phyloP scores from a whole-genome alignment of 148 eudicot genomes.

The Polygonum maritimum region DNA sequence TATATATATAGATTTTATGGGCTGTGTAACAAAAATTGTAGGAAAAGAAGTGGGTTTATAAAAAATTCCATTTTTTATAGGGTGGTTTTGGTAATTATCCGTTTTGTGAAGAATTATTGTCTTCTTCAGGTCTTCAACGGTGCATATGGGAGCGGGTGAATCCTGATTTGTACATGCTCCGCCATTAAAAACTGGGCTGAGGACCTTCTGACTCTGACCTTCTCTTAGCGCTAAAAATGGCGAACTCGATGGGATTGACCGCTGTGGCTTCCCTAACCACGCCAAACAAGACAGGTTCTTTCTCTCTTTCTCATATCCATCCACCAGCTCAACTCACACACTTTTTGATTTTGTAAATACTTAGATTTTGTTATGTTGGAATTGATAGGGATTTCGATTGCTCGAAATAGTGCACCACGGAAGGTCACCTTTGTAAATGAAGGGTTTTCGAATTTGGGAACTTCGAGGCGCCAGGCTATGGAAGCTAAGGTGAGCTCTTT shows the following conservation, averaged over 20 bases:
- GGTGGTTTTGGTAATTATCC: slow-evolving; percentile 4
- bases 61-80: neutral
- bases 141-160: neutral
- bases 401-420: neutral
- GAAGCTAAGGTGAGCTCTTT: slow-evolving; percentile 10
- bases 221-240: neutral
- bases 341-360: neutral
- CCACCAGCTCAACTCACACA: neutral
- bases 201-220: neutral
- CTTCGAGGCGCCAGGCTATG: neutral
- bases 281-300: neutral
- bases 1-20: neutral
- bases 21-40: neutral
- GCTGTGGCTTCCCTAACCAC: neutral
- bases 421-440: neutral
- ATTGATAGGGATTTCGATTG: neutral
- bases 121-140: neutral
- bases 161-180: neutral
- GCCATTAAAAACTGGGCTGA: neutral
- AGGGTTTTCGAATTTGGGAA: neutral
- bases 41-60: neutral
- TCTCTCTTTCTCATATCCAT: neutral
- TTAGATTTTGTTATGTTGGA: neutral
- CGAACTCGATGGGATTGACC: neutral
- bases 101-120: neutral